A percentile compares a stretch with the other conserved stretches of the same genome.
Evolutionary conservation across 129 eudicot genomes (phyloP).

Genomic region (Mikania micrantha): DNA sequence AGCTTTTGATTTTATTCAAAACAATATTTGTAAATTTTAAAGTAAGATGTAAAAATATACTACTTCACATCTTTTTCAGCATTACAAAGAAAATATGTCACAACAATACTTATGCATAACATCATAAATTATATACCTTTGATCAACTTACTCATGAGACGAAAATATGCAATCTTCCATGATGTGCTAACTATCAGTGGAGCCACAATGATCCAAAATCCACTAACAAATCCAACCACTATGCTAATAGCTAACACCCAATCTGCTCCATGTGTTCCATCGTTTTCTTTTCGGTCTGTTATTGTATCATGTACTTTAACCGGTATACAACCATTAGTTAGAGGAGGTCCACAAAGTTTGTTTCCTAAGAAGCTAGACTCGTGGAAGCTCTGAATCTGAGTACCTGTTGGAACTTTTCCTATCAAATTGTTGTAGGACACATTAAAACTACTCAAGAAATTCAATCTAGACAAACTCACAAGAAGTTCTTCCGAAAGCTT

Average conservation of each 20-base stretch:
- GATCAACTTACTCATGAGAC: too few relatives aligned
- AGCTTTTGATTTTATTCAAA: too few relatives aligned
- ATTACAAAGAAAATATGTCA: too few relatives aligned
- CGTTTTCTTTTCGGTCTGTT: neutral
- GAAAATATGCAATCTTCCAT: neutral
- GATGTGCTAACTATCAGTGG: neutral
- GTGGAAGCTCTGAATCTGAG: conserved; percentile 3
- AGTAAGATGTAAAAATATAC: neutral
- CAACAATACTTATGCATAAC: too few relatives aligned
- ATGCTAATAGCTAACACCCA: conserved; percentile 4
- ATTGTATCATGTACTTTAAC: too few relatives aligned
- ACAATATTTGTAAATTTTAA: too few relatives aligned
- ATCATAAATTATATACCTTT: too few relatives aligned
- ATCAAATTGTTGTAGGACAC: too few relatives aligned
- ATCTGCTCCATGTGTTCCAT: neutral
- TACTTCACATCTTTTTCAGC: too few relatives aligned
- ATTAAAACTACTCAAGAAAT: too few relatives aligned
- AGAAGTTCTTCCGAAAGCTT: conserved; percentile 15
- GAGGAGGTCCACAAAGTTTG: conserved; percentile 22
- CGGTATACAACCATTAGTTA: too few relatives aligned
- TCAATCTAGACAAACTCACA: neutral
- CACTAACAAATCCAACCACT: neutral
- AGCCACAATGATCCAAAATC: conserved; percentile 1
- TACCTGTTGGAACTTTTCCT: conserved; percentile 15
- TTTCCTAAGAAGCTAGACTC: conserved; percentile 14